Base-by-base conservation (phyloP, 257 asterid species). In the Jacaranda mimosifolia region DNA sequence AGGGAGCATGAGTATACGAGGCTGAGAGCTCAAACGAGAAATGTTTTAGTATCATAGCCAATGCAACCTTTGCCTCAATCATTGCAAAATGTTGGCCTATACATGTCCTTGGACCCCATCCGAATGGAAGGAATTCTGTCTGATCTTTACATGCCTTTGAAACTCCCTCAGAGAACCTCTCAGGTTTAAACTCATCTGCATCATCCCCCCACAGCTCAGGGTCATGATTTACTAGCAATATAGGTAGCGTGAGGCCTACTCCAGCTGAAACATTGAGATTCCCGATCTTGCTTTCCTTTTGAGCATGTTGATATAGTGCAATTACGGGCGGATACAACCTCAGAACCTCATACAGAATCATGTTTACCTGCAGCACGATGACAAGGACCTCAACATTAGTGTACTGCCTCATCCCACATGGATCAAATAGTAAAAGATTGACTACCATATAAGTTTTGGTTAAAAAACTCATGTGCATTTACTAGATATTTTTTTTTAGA, bases 141-240 rank as follows among this genome's bases (percentile, higher is more conserved):
- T 83, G 88, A 60, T 77, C 87, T 72, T 79, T 87, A 59, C 86
- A 66, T 12, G 91, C 89, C 77, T 77, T 83, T 63, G 86, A 80
- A 74, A 85, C 77, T 65, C 91, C 90, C 19, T 77, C 78, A 19
- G 85, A 75, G 55, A 89, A 89, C 60, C 92, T 81, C 38, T 84
- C 88, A 15, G 89, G 90, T 53, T 85, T 89, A 49, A 89, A 87
- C 48, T 85, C 89, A 17, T 81, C 79, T 26, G 81, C 90, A 70
- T 89, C 94, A 1, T 80, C 79, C 2, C 94, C 92, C 94, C 94
- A 89, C 68, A 87, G 70, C 56, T 81, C 88, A n/a, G 70, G 62
- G 63, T 89, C 90, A 5, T 77, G 89, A 35, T 89, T 77, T 26
- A 83, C 79, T 14, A 81, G 76, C 79, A 89, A 51, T 73, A 85